Evolutionary conservation across 352 stramenopile genomes (phyloP).

Genomic region (Salisapilia sapeloensis): DNA sequence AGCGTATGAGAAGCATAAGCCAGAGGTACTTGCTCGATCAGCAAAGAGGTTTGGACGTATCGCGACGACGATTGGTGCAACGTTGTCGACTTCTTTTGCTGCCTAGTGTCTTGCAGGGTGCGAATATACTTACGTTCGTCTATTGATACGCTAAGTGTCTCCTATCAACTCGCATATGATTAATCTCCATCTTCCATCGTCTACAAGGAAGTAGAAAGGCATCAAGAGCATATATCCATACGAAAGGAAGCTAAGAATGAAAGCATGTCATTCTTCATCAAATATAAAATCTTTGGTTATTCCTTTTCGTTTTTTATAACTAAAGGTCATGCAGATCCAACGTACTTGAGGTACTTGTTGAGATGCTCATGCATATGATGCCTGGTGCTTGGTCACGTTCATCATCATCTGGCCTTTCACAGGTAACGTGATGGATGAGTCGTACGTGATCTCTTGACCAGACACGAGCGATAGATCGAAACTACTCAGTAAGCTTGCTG

Average conservation of each 20-base stretch:
- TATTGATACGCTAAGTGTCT: too few relatives aligned
- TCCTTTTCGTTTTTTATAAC: too few relatives aligned
- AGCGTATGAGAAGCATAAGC: slow-evolving; percentile 72
- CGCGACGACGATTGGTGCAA: slow-evolving; percentile 53
- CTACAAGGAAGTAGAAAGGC: neutral
- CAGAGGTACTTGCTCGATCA: slow-evolving; percentile 48
- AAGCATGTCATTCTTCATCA: too few relatives aligned
- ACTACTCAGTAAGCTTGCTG: slow-evolving; percentile 21
- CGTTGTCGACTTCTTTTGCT: slow-evolving; percentile 57
- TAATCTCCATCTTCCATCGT: neutral
- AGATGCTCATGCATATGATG: too few relatives aligned
- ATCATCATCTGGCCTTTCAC: slow-evolving; percentile 11
- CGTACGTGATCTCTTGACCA: slow-evolving; percentile 19
- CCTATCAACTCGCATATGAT: neutral
- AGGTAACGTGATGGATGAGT: slow-evolving; percentile 28
- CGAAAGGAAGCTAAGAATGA: too few relatives aligned
- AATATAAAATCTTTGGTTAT: too few relatives aligned
- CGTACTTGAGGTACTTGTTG: too few relatives aligned
- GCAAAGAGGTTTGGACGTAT: slow-evolving; percentile 47
- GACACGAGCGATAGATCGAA: slow-evolving; percentile 27
- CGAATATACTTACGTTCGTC: too few relatives aligned
- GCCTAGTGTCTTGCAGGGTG: too few relatives aligned
- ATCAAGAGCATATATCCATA: too few relatives aligned
- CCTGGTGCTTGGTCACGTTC: slow-evolving; percentile 1
- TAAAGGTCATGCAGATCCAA: too few relatives aligned